Evolutionary conservation across 352 stramenopile species (phyloP), one percentile per base, ranked within the genome.

Genomic region (Globisporangium spiculum): DNA sequence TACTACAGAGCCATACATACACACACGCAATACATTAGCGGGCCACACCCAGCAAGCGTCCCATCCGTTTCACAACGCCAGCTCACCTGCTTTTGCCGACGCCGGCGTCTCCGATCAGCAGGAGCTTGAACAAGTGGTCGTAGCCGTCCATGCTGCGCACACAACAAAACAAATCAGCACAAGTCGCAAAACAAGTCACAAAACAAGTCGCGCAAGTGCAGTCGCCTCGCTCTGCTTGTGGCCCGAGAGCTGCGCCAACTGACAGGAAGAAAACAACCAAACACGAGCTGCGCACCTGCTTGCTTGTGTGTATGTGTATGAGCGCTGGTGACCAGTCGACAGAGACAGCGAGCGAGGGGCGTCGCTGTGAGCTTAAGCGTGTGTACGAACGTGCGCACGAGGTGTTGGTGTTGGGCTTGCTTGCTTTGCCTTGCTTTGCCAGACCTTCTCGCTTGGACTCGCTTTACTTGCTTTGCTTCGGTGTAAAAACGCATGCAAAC

Each of bases 121-220:
- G 79, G 48, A 99, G 84, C 81, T 99, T 99, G 78, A 99, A 99
- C 38, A 99, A 87, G 76, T 99, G 95, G 78, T 99, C 97, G 81
- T 99, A 99, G 50, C 83, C 77, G 78, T 93, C 85, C 84, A 91
- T 94, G 18, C 34, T 63, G 8, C 30, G 30, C 24, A 54, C 16
- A 34, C 2, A 44, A 44, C 36, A 41, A 44, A 38, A 5, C 58
- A 58, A 48, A 30, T 34, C 14, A 58, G n/a, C 18, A 46, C 55
- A 32, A 34, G 7, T 26, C 9, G 20, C 36, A 20, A 67, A 60
- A 60, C 54, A 60, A 60, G 8, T 57, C 52, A 10, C 52, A 24
- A 67, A 60, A 60, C 54, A 60, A 60, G 7, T 36, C 52, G 24
- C 52, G 24, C 50, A 34, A 57, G 18, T 46, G 38, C 38, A 5